Percentiles rank a stretch among this genome's conserved stretches.
Conservation (phyloP, 2,329 filamentous ascomycete genomes). For the Diaporthe batatas region DNA sequence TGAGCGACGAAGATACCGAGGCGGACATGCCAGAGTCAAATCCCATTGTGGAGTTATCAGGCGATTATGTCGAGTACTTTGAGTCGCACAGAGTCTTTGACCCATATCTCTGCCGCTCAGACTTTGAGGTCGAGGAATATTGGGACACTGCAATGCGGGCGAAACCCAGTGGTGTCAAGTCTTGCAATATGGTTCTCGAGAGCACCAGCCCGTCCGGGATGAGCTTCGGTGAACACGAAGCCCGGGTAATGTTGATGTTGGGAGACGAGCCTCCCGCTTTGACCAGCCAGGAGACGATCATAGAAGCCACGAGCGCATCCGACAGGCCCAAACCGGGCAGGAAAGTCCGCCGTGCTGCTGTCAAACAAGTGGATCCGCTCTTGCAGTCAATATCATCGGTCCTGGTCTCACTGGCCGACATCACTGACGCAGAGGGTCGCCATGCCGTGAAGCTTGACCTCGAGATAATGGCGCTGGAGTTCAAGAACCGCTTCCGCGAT, state of each 20-base stretch:
- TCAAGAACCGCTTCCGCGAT: constrained; percentile 11
- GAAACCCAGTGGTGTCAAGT: background rate
- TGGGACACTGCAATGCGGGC: constrained; percentile 10
- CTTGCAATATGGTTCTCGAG: background rate
- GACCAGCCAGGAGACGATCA: background rate
- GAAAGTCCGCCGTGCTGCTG: background rate
- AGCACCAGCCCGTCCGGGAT: background rate
- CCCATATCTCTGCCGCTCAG: constrained; percentile 1
- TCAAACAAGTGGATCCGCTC: background rate
- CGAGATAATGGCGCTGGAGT: constrained; percentile 27
- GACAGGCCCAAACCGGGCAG: background rate
- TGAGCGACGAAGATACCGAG: background rate
- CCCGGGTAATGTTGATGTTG: background rate
- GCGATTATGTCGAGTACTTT: background rate
- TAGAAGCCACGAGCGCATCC: too few relatives aligned
- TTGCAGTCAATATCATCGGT: constrained; percentile 5
- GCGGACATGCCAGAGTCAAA: background rate
- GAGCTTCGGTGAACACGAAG: background rate
- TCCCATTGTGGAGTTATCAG: background rate
- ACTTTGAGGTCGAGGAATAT: background rate
- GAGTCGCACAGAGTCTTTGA: background rate
- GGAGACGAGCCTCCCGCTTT: background rate
- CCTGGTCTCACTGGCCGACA: background rate
- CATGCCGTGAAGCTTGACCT: constrained; percentile 24
- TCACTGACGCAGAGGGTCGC: background rate